phyloP scores from a whole-genome alignment of 106 monocot species.

The Dioscorea dumetorum region DNA sequence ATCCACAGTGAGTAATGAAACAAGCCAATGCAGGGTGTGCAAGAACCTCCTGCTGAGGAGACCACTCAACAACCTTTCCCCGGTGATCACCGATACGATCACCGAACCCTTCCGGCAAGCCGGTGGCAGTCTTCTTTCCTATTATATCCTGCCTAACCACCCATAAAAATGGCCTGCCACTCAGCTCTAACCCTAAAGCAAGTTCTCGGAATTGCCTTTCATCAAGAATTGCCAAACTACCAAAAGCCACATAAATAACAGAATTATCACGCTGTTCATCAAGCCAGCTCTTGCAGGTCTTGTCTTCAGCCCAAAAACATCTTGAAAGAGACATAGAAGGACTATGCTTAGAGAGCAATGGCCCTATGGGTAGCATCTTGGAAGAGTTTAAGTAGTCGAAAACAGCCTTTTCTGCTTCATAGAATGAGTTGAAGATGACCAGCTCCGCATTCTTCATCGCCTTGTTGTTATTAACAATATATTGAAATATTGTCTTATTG shows the following conservation, averaged over 20 bases:
- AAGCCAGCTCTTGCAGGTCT: constrained; percentile 46
- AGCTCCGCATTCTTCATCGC: constrained; percentile 4
- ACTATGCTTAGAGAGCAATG: constrained; percentile 2
- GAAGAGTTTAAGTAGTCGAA: constrained; percentile 13
- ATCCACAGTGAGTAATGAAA: too few species aligned
- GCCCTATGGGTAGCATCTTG: constrained; percentile 25
- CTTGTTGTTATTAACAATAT: background rate
- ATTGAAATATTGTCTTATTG: background rate
- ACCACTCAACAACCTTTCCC: too few species aligned
- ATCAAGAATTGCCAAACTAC: constrained; percentile 44
- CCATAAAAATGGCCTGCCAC: constrained; percentile 45
- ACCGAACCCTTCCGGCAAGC: constrained; percentile 9
- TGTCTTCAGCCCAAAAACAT: constrained; percentile 40
- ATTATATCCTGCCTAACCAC: constrained; percentile 42
- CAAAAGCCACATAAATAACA: constrained; percentile 70
- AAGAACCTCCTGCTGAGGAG: too few species aligned
- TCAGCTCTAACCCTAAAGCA: constrained; percentile 38
- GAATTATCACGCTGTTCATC: constrained; percentile 30
- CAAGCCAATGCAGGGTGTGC: too few species aligned
- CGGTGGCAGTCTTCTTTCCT: background rate
- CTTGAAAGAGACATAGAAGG: background rate
- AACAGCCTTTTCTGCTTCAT: constrained; percentile 17
- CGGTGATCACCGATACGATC: constrained; percentile 16
- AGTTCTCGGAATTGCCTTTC: constrained; percentile 39
- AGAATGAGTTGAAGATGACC: constrained; percentile 45